Evolutionary conservation across 1,284 basidiomycete species (phyloP).

Genomic region (Marasmius tenuissimus): DNA sequence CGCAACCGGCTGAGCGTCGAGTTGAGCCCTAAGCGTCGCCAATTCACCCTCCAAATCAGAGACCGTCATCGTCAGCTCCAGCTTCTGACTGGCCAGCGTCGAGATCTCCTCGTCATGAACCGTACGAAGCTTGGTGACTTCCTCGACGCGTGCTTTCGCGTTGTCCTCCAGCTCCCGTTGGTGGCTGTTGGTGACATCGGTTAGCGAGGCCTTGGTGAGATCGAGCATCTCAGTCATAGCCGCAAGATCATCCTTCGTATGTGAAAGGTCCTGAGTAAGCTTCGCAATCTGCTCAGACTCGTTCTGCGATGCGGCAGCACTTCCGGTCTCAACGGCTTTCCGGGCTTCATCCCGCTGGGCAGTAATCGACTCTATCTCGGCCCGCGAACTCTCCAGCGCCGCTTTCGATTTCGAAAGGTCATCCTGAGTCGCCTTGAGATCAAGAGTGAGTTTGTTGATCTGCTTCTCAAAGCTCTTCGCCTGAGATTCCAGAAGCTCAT

Average conservation of each 20-base stretch:
- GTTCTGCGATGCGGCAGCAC: slow-evolving; percentile 46
- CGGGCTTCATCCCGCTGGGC: slow-evolving; percentile 65
- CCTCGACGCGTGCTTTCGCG: slow-evolving; percentile 66
- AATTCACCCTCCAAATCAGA: slow-evolving; percentile 77
- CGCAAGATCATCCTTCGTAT: slow-evolving; percentile 61
- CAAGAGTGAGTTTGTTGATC: slow-evolving; percentile 58
- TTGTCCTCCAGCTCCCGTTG: slow-evolving; percentile 68
- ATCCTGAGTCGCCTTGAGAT: slow-evolving; percentile 80
- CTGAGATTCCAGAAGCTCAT: slow-evolving; percentile 54
- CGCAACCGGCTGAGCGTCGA: slow-evolving; percentile 44
- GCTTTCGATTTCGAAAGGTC: slow-evolving; percentile 76
- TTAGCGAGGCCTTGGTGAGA: slow-evolving; percentile 68
- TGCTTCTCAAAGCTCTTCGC: slow-evolving; percentile 63
- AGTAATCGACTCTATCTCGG: slow-evolving; percentile 56
- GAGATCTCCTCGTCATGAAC: slow-evolving; percentile 60
- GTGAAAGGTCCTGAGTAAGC: slow-evolving; percentile 58
- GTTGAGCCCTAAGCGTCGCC: slow-evolving; percentile 57
- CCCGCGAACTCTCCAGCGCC: slow-evolving; percentile 45
- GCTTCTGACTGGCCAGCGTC: slow-evolving; percentile 54
- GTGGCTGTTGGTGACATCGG: slow-evolving; percentile 69
- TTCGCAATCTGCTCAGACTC: slow-evolving; percentile 57
- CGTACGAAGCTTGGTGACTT: slow-evolving; percentile 59
- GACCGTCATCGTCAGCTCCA: slow-evolving; percentile 56
- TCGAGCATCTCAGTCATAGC: slow-evolving; percentile 59
- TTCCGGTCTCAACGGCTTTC: slow-evolving; percentile 38